A percentile compares a stretch with the other conserved stretches of the same genome.
Evolutionary conservation across 1,284 basidiomycete genomes (phyloP).

Genomic region (Heliocybe sulcata): DNA sequence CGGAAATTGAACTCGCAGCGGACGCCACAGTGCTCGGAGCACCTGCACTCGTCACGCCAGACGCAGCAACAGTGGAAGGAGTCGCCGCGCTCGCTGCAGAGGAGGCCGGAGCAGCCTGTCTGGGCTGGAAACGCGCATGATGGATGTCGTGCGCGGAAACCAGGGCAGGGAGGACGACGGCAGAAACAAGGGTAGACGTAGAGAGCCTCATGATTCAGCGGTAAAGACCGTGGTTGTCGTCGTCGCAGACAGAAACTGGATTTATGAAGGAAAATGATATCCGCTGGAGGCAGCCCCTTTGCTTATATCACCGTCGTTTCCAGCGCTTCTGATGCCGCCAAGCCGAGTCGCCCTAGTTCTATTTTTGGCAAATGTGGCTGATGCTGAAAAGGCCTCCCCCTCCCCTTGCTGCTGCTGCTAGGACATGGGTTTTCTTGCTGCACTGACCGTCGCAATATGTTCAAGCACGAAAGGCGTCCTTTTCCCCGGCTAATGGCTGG

Average conservation of each 20-base stretch:
- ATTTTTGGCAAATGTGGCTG: not conserved
- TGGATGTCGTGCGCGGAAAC: constrained; percentile 21
- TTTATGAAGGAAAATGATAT: not conserved
- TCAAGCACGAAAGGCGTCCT: no score
- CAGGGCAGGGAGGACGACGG: constrained; percentile 23
- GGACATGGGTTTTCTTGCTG: no score
- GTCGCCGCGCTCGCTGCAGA: constrained; percentile 5
- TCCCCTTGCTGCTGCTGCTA: not conserved
- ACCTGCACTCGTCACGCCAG: constrained; percentile 10
- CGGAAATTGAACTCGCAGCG: constrained; percentile 17
- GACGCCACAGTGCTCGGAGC: constrained; percentile 4
- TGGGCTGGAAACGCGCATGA: constrained; percentile 19
- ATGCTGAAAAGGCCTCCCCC: no score
- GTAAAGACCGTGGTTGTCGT: constrained; percentile 11
- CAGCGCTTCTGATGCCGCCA: not conserved
- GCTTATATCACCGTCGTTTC: not conserved
- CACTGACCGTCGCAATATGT: no score
- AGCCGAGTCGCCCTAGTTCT: not conserved
- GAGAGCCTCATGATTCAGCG: constrained; percentile 29
- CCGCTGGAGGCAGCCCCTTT: not conserved
- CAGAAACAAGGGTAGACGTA: constrained; percentile 15
- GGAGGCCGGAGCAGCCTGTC: not conserved
- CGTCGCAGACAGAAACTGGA: not conserved
- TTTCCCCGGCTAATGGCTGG: no score
- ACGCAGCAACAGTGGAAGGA: constrained; percentile 5